Base-by-base conservation (phyloP, 257 asterid genomes). In the Coffea canephora region DNA sequence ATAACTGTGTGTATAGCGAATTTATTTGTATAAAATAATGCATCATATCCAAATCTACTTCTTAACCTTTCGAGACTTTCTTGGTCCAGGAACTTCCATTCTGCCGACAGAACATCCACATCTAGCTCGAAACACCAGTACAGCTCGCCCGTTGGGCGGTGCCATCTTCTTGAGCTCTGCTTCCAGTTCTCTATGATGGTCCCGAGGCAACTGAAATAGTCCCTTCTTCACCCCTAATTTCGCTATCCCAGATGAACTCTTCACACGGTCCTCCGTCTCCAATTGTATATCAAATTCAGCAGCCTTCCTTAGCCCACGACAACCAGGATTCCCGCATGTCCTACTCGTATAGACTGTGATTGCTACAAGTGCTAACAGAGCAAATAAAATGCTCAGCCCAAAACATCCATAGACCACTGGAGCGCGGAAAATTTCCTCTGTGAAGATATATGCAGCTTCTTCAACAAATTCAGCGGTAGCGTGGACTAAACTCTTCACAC, bases 101-200 rank as follows among this genome's bases (percentile, higher is more conserved):
- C 89, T 90, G 36, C 96, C 98, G 21, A 92, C 90, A 27, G 98
- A 85, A 83, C 99, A 96, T 66, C 99, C 99, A 81, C 99, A 96
- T 80, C 97, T 89, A 0, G 91, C 96, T 62, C 95, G 92, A 75
- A 93, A 96, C 64, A 96, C 90, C 50, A 96, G 88, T 66, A 96
- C 90, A 12, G 98, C 99, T 86, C 94, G 88, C 77, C 99, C 99
- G 78, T 96, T 96, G 46, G 89, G 90, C 0, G 99, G 99, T 13
- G 97, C 98, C 97, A 94, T 88, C 88, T 91, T 90, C 94, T 91
- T 96, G 45, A 96, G 97, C 94, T 96, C 98, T 2, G 94, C 93
- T 86, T 93, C 99, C 82, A 96, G 48, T 78, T 92, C 97, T 88
- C 90, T 80, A 59, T 94, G 97, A 71, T 89, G 97, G 80, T 92